Percentiles rank a stretch among this genome's conserved stretches.
Conservation (phyloP, 1,139 yeast genomes). For the Debaryomyces nepalensis region DNA sequence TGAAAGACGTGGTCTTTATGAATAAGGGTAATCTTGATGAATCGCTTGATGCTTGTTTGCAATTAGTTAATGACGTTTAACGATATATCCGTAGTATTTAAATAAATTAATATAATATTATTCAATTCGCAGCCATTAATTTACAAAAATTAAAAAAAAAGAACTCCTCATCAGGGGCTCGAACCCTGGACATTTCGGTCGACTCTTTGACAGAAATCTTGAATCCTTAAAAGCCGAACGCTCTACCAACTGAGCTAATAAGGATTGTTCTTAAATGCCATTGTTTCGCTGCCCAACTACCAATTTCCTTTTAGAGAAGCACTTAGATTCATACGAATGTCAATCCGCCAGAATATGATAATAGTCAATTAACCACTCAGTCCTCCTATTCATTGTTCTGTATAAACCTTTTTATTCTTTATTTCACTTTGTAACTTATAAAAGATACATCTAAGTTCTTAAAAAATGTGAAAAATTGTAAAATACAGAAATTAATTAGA, state of each 20-base stretch:
- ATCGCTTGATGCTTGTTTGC: constrained; percentile 70
- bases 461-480: no score
- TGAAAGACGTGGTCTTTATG: constrained; percentile 71
- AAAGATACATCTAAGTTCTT: no score
- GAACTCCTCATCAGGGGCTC: constrained; percentile 14
- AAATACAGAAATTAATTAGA: no score
- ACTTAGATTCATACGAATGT: no score
- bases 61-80: constrained; percentile 30
- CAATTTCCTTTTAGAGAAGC: no score
- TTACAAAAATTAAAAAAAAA: constrained; percentile 20
- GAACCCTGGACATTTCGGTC: constrained; percentile 14
- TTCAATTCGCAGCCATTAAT: no score
- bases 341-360: no score
- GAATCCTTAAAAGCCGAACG: constrained; percentile 14
- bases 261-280: constrained; percentile 19
- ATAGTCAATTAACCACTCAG: no score
- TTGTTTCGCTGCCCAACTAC: no score
- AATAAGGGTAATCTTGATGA: constrained; percentile 73
- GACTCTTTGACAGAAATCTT: constrained; percentile 12
- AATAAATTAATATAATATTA: constrained; percentile 1
- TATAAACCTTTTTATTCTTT: no score
- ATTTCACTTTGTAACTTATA: no score
- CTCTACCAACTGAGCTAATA: constrained; percentile 25
- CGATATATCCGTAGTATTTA: not conserved
- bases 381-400: no score